phyloP scores from a whole-genome alignment of 345 rosid species.

The Durio zibethinus region DNA sequence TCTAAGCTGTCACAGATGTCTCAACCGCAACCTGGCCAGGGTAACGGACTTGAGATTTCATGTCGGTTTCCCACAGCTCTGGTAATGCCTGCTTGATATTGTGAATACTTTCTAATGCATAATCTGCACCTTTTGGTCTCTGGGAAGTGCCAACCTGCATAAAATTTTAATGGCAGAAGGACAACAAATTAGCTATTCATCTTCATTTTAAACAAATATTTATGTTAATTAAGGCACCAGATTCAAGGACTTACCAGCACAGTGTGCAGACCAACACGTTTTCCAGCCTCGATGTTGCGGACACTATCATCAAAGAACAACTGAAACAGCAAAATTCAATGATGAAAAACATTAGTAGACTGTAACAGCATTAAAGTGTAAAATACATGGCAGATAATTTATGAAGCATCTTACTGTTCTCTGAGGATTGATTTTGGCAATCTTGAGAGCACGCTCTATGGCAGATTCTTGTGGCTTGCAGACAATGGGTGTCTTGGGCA shows the following conservation, averaged over 20 bases:
- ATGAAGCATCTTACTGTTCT: slow-evolving; percentile 47
- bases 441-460: slow-evolving; percentile 49
- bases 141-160: slow-evolving; percentile 57
- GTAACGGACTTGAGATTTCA: slow-evolving; percentile 48
- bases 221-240: neutral
- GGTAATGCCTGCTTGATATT: slow-evolving; percentile 65
- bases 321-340: slow-evolving; percentile 29
- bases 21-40: slow-evolving; percentile 53
- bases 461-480: slow-evolving; percentile 65
- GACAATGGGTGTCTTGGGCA: slow-evolving; percentile 60
- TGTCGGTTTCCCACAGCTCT: slow-evolving; percentile 59
- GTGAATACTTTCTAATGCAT: slow-evolving; percentile 69
- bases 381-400: neutral
- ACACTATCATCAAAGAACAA: slow-evolving; percentile 72
- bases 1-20: slow-evolving; percentile 79
- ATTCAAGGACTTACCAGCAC: slow-evolving; percentile 47
- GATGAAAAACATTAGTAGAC: slow-evolving; percentile 1
- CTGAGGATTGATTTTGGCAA: slow-evolving; percentile 58
- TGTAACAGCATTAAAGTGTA: neutral
- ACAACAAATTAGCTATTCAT: neutral
- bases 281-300: slow-evolving; percentile 68
- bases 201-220: neutral
- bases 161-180: neutral
- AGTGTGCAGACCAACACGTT: slow-evolving; percentile 59
- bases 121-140: slow-evolving; percentile 64